Evolutionary conservation across 2,329 filamentous ascomycete species (phyloP).

Genomic region (Penicillium crustosum): DNA sequence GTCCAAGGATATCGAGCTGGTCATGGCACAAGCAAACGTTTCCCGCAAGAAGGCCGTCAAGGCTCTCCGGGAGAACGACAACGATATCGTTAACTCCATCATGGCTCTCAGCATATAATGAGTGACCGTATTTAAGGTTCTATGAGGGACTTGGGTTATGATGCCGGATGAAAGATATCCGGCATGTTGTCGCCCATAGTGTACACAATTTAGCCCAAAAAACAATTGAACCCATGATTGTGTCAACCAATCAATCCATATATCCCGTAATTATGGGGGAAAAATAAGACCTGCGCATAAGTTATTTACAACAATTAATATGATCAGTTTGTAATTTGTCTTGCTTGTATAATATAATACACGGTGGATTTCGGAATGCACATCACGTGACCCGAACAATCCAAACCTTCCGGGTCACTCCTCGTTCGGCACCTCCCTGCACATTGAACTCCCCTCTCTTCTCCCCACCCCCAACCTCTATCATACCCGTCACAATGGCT

Average conservation of each 20-base stretch:
- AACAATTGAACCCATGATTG: conserved; percentile 32
- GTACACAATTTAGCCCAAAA: conserved; percentile 39
- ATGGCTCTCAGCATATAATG: conserved; percentile 87
- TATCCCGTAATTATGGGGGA: not conserved
- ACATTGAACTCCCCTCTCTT: conserved; percentile 35
- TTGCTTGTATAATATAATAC: not conserved
- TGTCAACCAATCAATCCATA: conserved; percentile 15
- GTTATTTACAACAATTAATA: not conserved
- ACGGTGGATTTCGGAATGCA: conserved; percentile 14
- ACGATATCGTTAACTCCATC: conserved; percentile 99
- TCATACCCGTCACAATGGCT: conserved; percentile 43
- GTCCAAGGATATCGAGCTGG: conserved; percentile 98
- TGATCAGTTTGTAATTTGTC: not conserved
- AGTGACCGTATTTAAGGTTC: conserved; percentile 20
- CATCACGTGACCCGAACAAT: conserved; percentile 35
- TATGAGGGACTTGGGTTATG: conserved; percentile 33
- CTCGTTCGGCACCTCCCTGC: conserved; percentile 37
- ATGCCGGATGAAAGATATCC: conserved; percentile 24
- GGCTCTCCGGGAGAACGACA: conserved; percentile 94
- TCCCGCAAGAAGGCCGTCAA: conserved; percentile 98
- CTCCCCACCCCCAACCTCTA: conserved; percentile 29
- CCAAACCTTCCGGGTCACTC: conserved; percentile 44
- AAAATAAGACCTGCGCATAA: not conserved
- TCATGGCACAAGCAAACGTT: conserved; percentile 96
- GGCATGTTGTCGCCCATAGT: conserved; percentile 29